Evolutionary conservation across 768 basidiomycete species (phyloP).

Genomic region (Suillus subaureus): DNA sequence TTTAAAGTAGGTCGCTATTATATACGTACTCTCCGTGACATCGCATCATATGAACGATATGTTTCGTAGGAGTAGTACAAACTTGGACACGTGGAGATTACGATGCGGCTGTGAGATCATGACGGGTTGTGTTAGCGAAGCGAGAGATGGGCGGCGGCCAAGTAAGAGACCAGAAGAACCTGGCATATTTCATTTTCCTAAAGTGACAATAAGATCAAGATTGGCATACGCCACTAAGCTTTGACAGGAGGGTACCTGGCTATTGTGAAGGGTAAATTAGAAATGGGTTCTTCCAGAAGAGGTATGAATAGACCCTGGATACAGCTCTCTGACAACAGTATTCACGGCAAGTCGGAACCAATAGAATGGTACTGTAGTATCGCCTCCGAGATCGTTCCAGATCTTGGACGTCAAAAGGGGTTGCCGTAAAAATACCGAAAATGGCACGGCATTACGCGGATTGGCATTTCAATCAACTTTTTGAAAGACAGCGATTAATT

Average conservation of each 20-base stretch:
- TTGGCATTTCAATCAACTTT: slow-evolving; percentile 20
- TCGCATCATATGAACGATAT: neutral
- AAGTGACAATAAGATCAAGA: slow-evolving; percentile 4
- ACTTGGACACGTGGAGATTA: slow-evolving; percentile 1
- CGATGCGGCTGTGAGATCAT: slow-evolving; percentile 6
- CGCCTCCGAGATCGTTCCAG: slow-evolving; percentile 36
- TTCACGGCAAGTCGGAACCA: slow-evolving; percentile 32
- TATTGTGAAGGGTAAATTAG: slow-evolving; percentile 8
- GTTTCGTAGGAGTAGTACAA: neutral
- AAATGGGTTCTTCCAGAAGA: slow-evolving; percentile 25
- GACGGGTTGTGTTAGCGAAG: slow-evolving; percentile 4
- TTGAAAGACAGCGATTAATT: slow-evolving; percentile 24
- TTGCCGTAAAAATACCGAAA: slow-evolving; percentile 34
- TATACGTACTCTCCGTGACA: neutral
- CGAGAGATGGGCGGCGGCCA: slow-evolving; percentile 8
- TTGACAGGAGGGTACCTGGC: slow-evolving; percentile 5
- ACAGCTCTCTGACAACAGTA: slow-evolving; percentile 31
- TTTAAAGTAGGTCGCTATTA: too few species aligned
- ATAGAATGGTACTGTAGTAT: slow-evolving; percentile 27
- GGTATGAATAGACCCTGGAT: slow-evolving; percentile 35
- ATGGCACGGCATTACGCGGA: slow-evolving; percentile 29
- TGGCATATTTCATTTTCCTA: slow-evolving; percentile 5
- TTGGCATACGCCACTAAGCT: neutral
- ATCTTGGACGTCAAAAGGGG: slow-evolving; percentile 11
- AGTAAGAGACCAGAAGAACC: neutral